These are phyloP conservation scores for Verbascum thapsus DNA, from an alignment of 257 asterid species.

Conservation along the genomic window DNA sequence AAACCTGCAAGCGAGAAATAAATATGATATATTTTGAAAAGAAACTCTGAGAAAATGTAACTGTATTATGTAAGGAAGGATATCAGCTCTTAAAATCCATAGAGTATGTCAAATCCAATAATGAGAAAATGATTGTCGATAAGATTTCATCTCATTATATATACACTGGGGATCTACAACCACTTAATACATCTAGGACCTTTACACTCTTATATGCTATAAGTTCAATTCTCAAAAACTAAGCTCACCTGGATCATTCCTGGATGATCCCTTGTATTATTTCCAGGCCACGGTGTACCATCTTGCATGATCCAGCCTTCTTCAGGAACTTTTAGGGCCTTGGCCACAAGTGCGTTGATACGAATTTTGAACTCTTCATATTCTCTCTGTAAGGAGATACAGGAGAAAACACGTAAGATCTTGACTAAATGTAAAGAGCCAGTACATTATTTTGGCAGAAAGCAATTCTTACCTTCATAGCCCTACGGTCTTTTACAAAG, in stretches of 20 bases:
- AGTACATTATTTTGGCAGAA: neutral
- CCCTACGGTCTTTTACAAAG: constrained; percentile 72
- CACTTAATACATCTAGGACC: neutral
- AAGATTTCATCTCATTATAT: neutral
- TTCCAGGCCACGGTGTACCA: constrained; percentile 83
- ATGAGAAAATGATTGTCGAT: neutral
- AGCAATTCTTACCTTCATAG: constrained; percentile 56
- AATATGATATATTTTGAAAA: neutral
- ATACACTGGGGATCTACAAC: neutral
- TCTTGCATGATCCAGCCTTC: constrained; percentile 84
- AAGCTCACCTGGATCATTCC: constrained; percentile 71
- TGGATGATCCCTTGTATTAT: constrained; percentile 73
- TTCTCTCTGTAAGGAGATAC: constrained; percentile 51
- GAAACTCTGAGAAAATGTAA: constrained; percentile 19
- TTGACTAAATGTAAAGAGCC: constrained; percentile 21
- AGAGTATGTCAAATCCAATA: neutral
- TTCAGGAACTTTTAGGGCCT: constrained; percentile 69
- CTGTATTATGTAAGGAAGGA: neutral
- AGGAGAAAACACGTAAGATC: constrained; percentile 17
- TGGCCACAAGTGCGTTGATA: constrained; percentile 59
- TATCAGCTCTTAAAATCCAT: neutral
- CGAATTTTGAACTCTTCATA: constrained; percentile 72
- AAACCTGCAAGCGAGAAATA: constrained; percentile 46
- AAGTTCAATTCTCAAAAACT: neutral
- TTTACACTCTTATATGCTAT: neutral